phyloP scores from a whole-genome alignment of 345 rosid genomes.

The Diplotaxis tenuifolia region DNA sequence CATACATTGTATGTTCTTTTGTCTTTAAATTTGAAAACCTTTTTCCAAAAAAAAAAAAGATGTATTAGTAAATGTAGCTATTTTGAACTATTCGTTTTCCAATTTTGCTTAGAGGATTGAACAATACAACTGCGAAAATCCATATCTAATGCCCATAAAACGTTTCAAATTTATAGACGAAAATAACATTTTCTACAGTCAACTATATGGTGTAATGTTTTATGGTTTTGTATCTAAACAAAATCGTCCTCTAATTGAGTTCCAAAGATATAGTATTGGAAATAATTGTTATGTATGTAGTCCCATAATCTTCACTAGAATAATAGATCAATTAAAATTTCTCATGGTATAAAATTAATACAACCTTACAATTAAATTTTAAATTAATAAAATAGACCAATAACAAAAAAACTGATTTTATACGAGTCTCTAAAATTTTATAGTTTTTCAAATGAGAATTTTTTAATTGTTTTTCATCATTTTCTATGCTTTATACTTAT shows the following conservation, averaged over 20 bases:
- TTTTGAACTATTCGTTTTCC: slow-evolving; percentile 2
- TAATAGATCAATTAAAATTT: not conserved
- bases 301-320: not conserved
- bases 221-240: slow-evolving; percentile 12
- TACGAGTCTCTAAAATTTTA: not conserved
- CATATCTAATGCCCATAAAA: not conserved
- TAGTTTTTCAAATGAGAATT: not conserved
- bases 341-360: not conserved
- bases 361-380: not conserved
- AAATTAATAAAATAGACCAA: not conserved
- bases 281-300: not conserved
- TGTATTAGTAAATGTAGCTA: not conserved
- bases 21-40: too few relatives aligned
- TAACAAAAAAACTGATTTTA: not conserved
- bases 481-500: not conserved
- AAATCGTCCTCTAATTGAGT: not conserved
- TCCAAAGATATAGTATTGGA: not conserved
- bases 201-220: slow-evolving; percentile 10
- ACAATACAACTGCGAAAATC: not conserved
- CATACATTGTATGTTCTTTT: too few relatives aligned
- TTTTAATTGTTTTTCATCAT: not conserved
- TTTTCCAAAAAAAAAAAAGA: too few relatives aligned
- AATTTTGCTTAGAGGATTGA: not conserved
- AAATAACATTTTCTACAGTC: not conserved
- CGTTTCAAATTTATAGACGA: not conserved